phyloP scores from a whole-genome alignment of 805 yeast genomes.

The Saturnispora mendoncae region DNA sequence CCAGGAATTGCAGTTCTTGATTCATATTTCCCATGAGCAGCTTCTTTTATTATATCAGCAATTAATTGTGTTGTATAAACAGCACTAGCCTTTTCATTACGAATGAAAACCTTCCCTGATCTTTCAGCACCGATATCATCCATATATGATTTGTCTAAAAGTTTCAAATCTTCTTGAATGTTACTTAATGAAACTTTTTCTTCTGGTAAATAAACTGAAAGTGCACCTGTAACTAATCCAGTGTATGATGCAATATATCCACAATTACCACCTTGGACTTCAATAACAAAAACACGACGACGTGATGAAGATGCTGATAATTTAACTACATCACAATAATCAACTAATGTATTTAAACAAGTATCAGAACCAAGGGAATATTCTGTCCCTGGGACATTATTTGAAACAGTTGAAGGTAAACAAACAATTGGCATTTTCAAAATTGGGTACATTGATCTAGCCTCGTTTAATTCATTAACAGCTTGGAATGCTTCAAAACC shows the following conservation, averaged over 20 bases:
- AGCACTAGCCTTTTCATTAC: constrained; percentile 74
- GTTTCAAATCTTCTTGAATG: constrained; percentile 66
- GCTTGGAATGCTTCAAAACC: constrained; percentile 96
- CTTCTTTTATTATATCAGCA: constrained; percentile 73
- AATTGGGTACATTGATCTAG: constrained; percentile 74
- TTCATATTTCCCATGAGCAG: constrained; percentile 65
- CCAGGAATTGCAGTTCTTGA: constrained; percentile 96
- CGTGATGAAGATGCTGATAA: constrained; percentile 93
- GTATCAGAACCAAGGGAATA: constrained; percentile 94
- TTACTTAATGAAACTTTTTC: constrained; percentile 59
- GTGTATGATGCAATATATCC: constrained; percentile 88
- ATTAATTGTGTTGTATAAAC: constrained; percentile 76
- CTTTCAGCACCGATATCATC: constrained; percentile 71
- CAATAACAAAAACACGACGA: constrained; percentile 90
- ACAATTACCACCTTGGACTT: constrained; percentile 96
- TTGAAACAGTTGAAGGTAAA: constrained; percentile 92
- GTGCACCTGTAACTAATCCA: constrained; percentile 83
- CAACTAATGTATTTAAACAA: constrained; percentile 81
- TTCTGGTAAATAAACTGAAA: constrained; percentile 87
- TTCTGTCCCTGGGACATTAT: constrained; percentile 98
- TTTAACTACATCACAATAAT: constrained; percentile 91
- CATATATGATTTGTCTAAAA: constrained; percentile 57
- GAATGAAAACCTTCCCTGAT: constrained; percentile 78
- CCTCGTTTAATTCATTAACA: constrained; percentile 69
- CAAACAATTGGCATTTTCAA: constrained; percentile 91